Percentiles rank a stretch among this genome's conserved stretches.
phyloP scores from a whole-genome alignment of 1,284 basidiomycete genomes.

The Microbotryum lychnidis-dioicae region DNA sequence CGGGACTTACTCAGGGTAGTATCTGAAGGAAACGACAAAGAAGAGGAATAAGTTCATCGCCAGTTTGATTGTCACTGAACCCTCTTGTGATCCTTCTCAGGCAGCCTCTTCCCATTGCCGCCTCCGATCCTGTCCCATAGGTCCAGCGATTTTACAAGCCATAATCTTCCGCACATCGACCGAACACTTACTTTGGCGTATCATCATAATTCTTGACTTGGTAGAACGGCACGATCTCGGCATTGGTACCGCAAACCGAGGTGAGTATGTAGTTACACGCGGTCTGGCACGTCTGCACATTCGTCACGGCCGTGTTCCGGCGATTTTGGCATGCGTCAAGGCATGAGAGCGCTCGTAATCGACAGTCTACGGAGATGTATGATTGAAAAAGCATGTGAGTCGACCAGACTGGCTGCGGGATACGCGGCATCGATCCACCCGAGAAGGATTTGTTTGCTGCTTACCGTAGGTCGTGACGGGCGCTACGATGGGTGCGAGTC shows the following conservation, averaged over 20 bases:
- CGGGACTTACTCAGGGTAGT: slow-evolving; percentile 12
- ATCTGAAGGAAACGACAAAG: not conserved
- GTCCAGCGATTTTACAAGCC: not conserved
- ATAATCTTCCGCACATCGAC: not conserved
- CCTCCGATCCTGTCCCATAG: not conserved
- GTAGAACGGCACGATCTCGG: slow-evolving; percentile 18
- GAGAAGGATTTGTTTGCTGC: not conserved
- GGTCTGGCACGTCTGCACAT: slow-evolving; percentile 1
- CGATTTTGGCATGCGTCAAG: slow-evolving; percentile 19
- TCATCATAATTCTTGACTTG: slow-evolving; percentile 10
- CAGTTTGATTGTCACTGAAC: no score
- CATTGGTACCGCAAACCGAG: slow-evolving; percentile 18
- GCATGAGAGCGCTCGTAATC: slow-evolving; percentile 19
- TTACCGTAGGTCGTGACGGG: slow-evolving; percentile 23
- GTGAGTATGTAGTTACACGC: slow-evolving; percentile 22
- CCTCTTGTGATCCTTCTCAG: no score
- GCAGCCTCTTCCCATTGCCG: no score
- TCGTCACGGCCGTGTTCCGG: not conserved
- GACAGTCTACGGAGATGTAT: slow-evolving; percentile 11
- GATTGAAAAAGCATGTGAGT: not conserved
- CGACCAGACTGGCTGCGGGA: no score
- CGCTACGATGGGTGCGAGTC: slow-evolving; percentile 9
- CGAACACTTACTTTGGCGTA: slow-evolving; percentile 15
- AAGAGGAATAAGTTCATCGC: not conserved
- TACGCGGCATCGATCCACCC: not conserved